Percentiles rank a stretch among this genome's conserved stretches.
Conservation (phyloP, 805 yeast genomes). For the Saccharomycopsis babjevae region DNA sequence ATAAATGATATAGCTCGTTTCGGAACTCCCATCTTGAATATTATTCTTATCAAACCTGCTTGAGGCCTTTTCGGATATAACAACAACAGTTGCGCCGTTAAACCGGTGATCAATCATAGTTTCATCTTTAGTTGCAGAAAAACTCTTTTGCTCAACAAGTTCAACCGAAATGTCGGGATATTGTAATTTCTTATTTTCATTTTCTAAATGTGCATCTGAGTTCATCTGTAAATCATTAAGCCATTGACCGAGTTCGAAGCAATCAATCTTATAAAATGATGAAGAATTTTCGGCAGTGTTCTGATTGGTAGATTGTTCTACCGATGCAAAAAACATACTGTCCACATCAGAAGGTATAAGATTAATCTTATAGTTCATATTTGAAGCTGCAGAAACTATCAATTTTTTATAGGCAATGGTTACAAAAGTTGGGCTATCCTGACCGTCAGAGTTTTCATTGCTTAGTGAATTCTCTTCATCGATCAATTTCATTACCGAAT, state of each 20-base stretch:
- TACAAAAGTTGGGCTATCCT: neutral
- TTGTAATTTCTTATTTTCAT: neutral
- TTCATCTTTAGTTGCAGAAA: neutral
- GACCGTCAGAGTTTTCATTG: neutral
- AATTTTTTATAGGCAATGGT: neutral
- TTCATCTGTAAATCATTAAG: conserved; percentile 24
- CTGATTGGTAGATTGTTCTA: neutral
- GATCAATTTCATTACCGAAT: conserved; percentile 11
- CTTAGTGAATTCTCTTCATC: neutral
- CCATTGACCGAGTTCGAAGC: conserved; percentile 5
- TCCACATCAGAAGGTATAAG: neutral
- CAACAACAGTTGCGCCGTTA: neutral
- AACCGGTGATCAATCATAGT: neutral
- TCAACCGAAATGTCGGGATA: neutral
- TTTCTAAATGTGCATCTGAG: neutral
- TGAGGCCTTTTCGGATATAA: neutral
- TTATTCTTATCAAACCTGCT: neutral
- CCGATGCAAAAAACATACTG: conserved; percentile 3
- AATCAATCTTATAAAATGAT: conserved; percentile 4
- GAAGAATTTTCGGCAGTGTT: neutral
- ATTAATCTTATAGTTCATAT: neutral
- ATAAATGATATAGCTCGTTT: neutral
- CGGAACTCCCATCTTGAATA: neutral
- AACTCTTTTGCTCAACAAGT: neutral
- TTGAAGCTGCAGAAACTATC: neutral